Evolutionary conservation across 352 stramenopile genomes (phyloP).

Genomic region (Phytophthora ramorum): DNA sequence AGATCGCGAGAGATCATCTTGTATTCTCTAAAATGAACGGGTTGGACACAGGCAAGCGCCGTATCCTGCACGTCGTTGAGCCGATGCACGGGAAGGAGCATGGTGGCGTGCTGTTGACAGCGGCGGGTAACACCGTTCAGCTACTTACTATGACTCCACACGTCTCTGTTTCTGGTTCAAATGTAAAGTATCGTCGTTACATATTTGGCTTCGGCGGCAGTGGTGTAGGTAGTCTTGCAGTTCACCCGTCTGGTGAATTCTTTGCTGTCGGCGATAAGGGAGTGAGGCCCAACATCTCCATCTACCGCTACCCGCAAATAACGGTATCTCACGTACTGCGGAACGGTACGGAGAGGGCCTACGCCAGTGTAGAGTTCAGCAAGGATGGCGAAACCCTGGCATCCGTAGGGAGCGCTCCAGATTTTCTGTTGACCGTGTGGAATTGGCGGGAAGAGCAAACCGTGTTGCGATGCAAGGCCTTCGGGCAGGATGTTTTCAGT

Average conservation of each 20-base stretch:
- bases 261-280: slow-evolving; percentile 93
- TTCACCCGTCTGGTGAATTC: slow-evolving; percentile 73
- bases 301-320: slow-evolving; percentile 87
- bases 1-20: slow-evolving; percentile 78
- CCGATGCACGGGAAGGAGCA: slow-evolving; percentile 37
- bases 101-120: slow-evolving; percentile 67
- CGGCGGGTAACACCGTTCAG: slow-evolving; percentile 78
- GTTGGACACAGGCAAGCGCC: slow-evolving; percentile 69
- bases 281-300: slow-evolving; percentile 83
- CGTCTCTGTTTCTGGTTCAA: slow-evolving; percentile 17
- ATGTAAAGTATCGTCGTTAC: slow-evolving; percentile 48
- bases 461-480: slow-evolving; percentile 93
- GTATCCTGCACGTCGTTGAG: slow-evolving; percentile 77
- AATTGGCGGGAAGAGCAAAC: slow-evolving; percentile 92
- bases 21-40: slow-evolving; percentile 73
- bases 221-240: slow-evolving; percentile 71
- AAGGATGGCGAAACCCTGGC: slow-evolving; percentile 88
- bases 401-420: slow-evolving; percentile 85
- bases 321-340: slow-evolving; percentile 77
- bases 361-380: slow-evolving; percentile 80
- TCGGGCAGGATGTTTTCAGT: slow-evolving; percentile 94
- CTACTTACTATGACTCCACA: slow-evolving; percentile 57
- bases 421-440: slow-evolving; percentile 95
- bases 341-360: slow-evolving; percentile 86
- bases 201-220: slow-evolving; percentile 76